phyloP scores from a whole-genome alignment of 176 grass and related monocot genomes.

The Areca catechu region DNA sequence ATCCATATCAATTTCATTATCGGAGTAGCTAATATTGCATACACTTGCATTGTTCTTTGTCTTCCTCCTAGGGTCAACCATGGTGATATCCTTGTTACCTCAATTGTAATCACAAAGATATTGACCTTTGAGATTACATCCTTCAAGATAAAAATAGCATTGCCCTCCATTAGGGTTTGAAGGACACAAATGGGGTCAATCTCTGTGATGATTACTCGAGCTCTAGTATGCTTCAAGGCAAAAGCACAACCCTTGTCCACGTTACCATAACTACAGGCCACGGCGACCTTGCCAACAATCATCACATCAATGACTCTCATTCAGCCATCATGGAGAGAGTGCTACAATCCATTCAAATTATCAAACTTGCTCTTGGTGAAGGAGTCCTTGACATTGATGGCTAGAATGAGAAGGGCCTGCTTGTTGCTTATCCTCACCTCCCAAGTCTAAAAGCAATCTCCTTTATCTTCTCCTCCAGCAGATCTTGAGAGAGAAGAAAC shows the following conservation, averaged over 20 bases:
- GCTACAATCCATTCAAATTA: constrained; percentile 84
- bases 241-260: constrained; percentile 91
- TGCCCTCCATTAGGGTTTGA: constrained; percentile 80
- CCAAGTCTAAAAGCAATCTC: too few species aligned
- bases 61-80: constrained; percentile 94
- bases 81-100: constrained; percentile 99
- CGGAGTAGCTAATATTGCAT: constrained; percentile 98
- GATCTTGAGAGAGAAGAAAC: too few species aligned
- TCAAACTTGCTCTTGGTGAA: constrained; percentile 99
- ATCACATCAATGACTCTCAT: constrained; percentile 95
- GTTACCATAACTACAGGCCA: constrained; percentile 87
- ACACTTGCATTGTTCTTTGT: constrained; percentile 99
- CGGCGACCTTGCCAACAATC: constrained; percentile 89
- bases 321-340: constrained; percentile 91
- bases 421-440: too few species aligned
- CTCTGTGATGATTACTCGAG: constrained; percentile 84
- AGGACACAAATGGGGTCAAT: constrained; percentile 95
- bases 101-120: constrained; percentile 84
- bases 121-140: constrained; percentile 66
- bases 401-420: constrained; percentile 51
- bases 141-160: constrained; percentile 70
- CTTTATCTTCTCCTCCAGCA: too few species aligned
- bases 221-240: constrained; percentile 81
- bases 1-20: constrained; percentile 87
- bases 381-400: constrained; percentile 88